Evolutionary conservation across 164 flowering plant species (phyloP), one percentile per base, ranked within the genome.

Genomic region (Brasenia schreberi): DNA sequence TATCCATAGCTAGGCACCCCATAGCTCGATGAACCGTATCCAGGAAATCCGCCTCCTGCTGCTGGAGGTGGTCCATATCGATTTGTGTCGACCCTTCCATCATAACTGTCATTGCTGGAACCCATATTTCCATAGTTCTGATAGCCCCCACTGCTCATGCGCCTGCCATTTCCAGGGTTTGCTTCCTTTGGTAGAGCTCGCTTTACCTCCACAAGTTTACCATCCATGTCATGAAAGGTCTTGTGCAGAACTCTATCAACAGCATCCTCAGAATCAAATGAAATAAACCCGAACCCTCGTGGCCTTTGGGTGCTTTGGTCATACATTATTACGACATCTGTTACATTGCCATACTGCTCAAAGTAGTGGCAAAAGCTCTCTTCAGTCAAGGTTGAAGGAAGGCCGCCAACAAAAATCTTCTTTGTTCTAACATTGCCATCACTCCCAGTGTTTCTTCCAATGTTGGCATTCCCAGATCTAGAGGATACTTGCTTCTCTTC

Each of bases 171-270:
- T 39, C 81, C 79, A 66, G 87, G 82, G 73, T 87, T 87, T 42
- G 92, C 84, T 71, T 89, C 93, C 76, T 89, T 89, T 10, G 96
- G 96, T 73, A 89, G 93, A 16, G 96, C 96, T 9, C 91, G 82
- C 72, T 89, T 89, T 43, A 89, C 96, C 66, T 89, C 96, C 45
- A 87, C 93, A 70, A 81, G 84, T 77, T 89, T 89, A 59, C 90
- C 90, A 77, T 77, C 80, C 76, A 89, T 75, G 66, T 89, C 96
- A 79, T 89, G 96, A 76, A 86, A 89, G 4, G 83, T 78, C 72
- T 86, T 87, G 70, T 83, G 86, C 18, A 89, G 73, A 68, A 87
- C 93, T 69, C 78, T 81, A 67, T 89, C 96, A 70, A 89, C 96
- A 14, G 91, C 87, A 6, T 89, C 96, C 77, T 89, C 96, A 45